These are phyloP conservation scores for Neonectria punicea DNA, from an alignment of 2,329 filamentous ascomycete species.

Conservation along the genomic window DNA sequence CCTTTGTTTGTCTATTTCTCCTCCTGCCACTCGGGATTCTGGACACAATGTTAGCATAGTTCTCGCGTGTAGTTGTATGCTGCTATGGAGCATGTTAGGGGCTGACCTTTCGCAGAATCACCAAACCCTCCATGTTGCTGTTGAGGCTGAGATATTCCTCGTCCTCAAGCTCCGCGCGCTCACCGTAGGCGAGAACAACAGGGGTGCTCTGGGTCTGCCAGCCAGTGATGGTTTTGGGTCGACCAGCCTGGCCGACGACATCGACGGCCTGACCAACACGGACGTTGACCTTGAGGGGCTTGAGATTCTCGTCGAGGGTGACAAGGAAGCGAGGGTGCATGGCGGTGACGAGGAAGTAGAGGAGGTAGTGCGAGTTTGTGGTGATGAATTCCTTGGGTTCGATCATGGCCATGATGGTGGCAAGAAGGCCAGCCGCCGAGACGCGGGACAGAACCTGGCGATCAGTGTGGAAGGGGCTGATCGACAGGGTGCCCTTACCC, in stretches of 20 bases:
- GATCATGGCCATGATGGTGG: conserved; percentile 92
- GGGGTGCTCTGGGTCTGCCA: conserved; percentile 99
- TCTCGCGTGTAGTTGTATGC: not conserved
- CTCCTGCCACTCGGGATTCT: conserved; percentile 55
- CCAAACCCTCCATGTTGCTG: conserved; percentile 91
- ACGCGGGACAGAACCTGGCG: conserved; percentile 94
- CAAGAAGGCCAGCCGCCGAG: conserved; percentile 86
- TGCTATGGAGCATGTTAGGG: not conserved
- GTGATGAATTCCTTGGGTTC: conserved; percentile 89
- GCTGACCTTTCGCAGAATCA: conserved; percentile 94
- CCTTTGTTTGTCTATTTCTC: conserved; percentile 47
- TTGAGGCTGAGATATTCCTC: conserved; percentile 96
- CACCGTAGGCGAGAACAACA: conserved; percentile 91
- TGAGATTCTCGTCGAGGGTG: conserved; percentile 92
- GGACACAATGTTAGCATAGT: conserved; percentile 27
- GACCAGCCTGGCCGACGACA: conserved; percentile 94
- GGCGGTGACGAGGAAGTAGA: conserved; percentile 96
- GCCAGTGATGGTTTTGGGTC: conserved; percentile 98
- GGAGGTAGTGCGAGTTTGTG: conserved; percentile 82
- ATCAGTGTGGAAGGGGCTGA: conserved; percentile 99
- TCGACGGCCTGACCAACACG: conserved; percentile 98
- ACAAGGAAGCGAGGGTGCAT: conserved; percentile 98
- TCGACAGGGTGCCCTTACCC: conserved; percentile 96
- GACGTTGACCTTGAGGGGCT: conserved; percentile 94
- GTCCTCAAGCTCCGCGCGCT: conserved; percentile 95